Conservation (phyloP, 495 filamentous ascomycete genomes). For the Podospora conica region DNA sequence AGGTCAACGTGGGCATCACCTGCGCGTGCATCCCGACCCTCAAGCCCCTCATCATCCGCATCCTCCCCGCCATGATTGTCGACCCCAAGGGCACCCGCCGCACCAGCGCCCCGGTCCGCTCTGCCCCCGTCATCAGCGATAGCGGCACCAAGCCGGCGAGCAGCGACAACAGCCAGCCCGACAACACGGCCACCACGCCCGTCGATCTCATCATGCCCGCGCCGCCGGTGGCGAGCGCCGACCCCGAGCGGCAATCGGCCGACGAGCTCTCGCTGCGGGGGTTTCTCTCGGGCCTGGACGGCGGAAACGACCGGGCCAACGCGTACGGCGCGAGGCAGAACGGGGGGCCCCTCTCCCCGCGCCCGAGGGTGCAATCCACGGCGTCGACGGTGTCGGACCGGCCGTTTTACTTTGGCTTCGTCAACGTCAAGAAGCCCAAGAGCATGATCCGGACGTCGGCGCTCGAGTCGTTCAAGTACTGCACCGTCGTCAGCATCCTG, state of each 20-base stretch:
- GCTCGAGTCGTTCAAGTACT: constrained; percentile 44
- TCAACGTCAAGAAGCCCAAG: constrained; percentile 70
- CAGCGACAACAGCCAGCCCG: constrained; percentile 10
- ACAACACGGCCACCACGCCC: neutral
- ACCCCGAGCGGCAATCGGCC: constrained; percentile 3
- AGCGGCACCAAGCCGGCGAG: neutral
- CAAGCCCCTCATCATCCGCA: constrained; percentile 73
- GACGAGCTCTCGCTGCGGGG: constrained; percentile 25
- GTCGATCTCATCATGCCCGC: neutral
- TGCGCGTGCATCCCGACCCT: constrained; percentile 84
- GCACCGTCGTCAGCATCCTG: constrained; percentile 62
- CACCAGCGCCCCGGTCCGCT: constrained; percentile 11
- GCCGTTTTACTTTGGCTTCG: constrained; percentile 66
- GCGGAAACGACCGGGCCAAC: neutral
- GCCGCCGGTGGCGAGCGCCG: neutral
- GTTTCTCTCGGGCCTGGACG: constrained; percentile 14
- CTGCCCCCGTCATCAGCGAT: constrained; percentile 2
- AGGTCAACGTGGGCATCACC: constrained; percentile 83
- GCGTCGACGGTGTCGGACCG: constrained; percentile 2
- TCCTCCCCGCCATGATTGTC: constrained; percentile 66
- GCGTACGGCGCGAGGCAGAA: neutral
- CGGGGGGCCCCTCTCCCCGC: neutral
- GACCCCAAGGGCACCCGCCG: constrained; percentile 33
- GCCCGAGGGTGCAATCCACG: neutral
- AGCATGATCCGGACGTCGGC: constrained; percentile 60